phyloP scores from a whole-genome alignment of 257 asterid species.

The Phtheirospermum japonicum region DNA sequence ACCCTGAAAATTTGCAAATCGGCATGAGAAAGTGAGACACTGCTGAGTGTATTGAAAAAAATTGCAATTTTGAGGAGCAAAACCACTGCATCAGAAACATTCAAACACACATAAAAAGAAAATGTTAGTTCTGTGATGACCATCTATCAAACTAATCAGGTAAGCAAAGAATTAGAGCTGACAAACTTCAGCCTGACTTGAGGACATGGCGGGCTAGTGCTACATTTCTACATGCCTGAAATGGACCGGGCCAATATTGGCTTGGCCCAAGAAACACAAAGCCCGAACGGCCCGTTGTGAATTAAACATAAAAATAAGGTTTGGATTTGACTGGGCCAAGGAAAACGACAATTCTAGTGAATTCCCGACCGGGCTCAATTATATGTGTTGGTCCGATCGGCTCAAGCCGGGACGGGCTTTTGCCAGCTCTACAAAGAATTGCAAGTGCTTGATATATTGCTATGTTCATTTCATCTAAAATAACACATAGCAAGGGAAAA shows the following conservation, averaged over 20 bases:
- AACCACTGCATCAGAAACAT: background rate
- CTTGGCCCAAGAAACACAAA: too few relatives aligned
- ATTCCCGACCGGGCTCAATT: too few relatives aligned
- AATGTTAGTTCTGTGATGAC: background rate
- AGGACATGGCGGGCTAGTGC: too few relatives aligned
- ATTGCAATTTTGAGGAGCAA: background rate
- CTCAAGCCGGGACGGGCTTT: too few relatives aligned
- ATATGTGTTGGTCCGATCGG: too few relatives aligned
- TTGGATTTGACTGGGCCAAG: too few relatives aligned
- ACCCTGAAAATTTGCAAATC: conserved; percentile 57
- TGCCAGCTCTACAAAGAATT: background rate
- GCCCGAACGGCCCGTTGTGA: too few relatives aligned
- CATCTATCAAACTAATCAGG: background rate
- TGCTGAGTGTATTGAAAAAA: conserved; percentile 25
- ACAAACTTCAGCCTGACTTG: too few relatives aligned
- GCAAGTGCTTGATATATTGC: conserved; percentile 24
- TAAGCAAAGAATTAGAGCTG: conserved; percentile 2
- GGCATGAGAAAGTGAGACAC: conserved; percentile 43
- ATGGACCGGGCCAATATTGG: too few relatives aligned
- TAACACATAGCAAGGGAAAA: conserved; percentile 6
- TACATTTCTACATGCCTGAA: too few relatives aligned
- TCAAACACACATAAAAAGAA: background rate
- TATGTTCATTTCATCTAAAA: background rate
- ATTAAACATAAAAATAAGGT: too few relatives aligned
- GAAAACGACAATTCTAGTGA: too few relatives aligned